A percentile compares a stretch with the other conserved stretches of the same genome.
Conservation (phyloP, 805 yeast species). For the Hanseniaspora occidentalis region DNA sequence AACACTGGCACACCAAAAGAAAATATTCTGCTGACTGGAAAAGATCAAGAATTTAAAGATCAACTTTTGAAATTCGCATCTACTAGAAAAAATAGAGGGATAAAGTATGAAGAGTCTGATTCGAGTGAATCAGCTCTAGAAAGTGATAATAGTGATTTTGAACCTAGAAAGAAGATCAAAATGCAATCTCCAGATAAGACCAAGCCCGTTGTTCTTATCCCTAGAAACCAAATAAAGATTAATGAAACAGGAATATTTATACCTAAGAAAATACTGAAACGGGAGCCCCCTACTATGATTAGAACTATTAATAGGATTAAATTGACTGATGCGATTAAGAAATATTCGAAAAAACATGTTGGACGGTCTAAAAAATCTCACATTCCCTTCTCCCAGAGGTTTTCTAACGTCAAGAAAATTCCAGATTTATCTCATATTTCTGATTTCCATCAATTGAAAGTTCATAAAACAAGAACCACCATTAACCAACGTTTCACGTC, state of each 20-base stretch:
- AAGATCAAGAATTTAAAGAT: too few relatives aligned
- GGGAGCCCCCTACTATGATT: conserved; percentile 5
- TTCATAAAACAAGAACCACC: background rate
- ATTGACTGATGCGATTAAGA: conserved; percentile 14
- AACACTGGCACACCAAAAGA: too few relatives aligned
- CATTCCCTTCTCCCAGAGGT: conserved; percentile 19
- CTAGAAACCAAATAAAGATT: too few relatives aligned
- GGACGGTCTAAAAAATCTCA: conserved; percentile 21
- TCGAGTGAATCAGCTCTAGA: too few relatives aligned
- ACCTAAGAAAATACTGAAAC: background rate
- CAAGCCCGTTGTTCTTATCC: too few relatives aligned
- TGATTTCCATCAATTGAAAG: conserved; percentile 15
- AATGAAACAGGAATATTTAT: background rate
- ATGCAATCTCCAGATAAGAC: too few relatives aligned
- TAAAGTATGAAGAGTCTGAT: too few relatives aligned
- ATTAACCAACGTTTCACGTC: conserved; percentile 14
- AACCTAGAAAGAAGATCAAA: too few relatives aligned
- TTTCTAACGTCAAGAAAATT: conserved; percentile 16
- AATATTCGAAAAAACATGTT: conserved; percentile 22
- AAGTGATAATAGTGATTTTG: too few relatives aligned
- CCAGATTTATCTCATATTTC: conserved; percentile 20
- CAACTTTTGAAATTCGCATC: too few relatives aligned
- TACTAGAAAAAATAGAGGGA: too few relatives aligned
- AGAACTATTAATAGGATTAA: conserved; percentile 14
- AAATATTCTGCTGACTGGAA: too few relatives aligned